These are phyloP conservation scores for Salvia rosmarinus DNA, from an alignment of 257 asterid genomes.

Conservation along the genomic window DNA sequence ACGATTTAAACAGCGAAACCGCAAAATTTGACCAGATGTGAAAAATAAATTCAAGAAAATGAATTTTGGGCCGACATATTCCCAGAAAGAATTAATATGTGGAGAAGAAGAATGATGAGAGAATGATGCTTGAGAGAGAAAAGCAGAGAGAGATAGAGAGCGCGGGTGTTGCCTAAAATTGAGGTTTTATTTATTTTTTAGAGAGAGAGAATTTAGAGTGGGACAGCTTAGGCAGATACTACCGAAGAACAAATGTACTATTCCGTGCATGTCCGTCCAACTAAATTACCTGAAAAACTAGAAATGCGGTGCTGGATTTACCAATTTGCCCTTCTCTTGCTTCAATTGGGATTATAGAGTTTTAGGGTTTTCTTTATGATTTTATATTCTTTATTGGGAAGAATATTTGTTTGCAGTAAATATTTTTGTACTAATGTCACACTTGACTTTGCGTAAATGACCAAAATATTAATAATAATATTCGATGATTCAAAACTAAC, in stretches of 20 bases:
- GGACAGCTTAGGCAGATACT: conserved; percentile 26
- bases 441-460: too few relatives aligned
- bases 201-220: conserved; percentile 23
- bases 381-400: too few relatives aligned
- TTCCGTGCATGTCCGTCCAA: conserved; percentile 73
- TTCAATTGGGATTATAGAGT: neutral
- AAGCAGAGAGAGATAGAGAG: conserved; percentile 28
- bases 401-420: too few relatives aligned
- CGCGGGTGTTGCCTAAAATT: conserved; percentile 48
- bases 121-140: conserved; percentile 27
- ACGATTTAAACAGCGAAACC: conserved; percentile 32
- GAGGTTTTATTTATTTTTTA: conserved; percentile 18
- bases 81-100: neutral
- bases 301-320: neutral
- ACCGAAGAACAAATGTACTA: conserved; percentile 46
- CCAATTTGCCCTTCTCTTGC: conserved; percentile 29
- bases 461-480: too few relatives aligned
- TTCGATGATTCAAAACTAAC: too few relatives aligned
- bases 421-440: too few relatives aligned
- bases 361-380: too few relatives aligned
- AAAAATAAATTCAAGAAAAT: conserved; percentile 20
- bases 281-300: conserved; percentile 47
- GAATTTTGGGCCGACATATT: conserved; percentile 26
- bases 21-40: conserved; percentile 46
- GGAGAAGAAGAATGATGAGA: conserved; percentile 38